These are phyloP conservation scores for Ceriops zippeliana DNA, from an alignment of 345 rosid species.

Conservation along the genomic window DNA sequence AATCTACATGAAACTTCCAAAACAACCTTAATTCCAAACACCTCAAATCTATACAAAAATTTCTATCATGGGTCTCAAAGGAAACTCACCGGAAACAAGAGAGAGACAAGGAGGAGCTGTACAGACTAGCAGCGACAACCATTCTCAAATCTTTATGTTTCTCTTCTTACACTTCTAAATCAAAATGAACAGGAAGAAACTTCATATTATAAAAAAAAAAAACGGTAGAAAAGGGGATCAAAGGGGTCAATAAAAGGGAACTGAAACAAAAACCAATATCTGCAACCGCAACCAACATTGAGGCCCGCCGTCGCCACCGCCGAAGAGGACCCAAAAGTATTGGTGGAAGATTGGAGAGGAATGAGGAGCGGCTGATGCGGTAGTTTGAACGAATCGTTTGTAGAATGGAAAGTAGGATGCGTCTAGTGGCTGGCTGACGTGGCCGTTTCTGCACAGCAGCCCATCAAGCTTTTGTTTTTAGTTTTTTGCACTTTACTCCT, in stretches of 20 bases:
- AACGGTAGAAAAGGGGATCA: too few relatives aligned
- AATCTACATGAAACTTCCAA: too few relatives aligned
- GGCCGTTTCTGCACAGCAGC: not conserved
- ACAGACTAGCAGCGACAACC: constrained; percentile 19
- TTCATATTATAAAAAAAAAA: too few relatives aligned
- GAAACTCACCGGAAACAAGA: constrained; percentile 28
- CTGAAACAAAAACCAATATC: too few relatives aligned
- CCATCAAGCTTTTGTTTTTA: not conserved
- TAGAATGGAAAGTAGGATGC: not conserved
- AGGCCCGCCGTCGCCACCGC: too few relatives aligned
- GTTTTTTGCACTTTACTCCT: not conserved
- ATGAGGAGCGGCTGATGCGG: not conserved
- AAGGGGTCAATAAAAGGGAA: too few relatives aligned
- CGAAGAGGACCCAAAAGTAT: too few relatives aligned
- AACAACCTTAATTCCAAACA: not conserved
- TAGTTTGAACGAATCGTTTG: not conserved
- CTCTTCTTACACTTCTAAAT: not conserved
- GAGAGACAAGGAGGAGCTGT: constrained; percentile 13
- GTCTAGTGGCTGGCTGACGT: constrained; percentile 5
- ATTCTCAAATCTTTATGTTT: constrained; percentile 2
- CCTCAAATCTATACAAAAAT: not conserved
- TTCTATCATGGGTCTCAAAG: not conserved
- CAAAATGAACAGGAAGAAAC: too few relatives aligned
- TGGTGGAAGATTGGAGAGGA: not conserved
- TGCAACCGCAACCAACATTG: too few relatives aligned